These are phyloP conservation scores for Pouteria glomerata DNA, from an alignment of 148 eudicot genomes.

Conservation along the genomic window DNA sequence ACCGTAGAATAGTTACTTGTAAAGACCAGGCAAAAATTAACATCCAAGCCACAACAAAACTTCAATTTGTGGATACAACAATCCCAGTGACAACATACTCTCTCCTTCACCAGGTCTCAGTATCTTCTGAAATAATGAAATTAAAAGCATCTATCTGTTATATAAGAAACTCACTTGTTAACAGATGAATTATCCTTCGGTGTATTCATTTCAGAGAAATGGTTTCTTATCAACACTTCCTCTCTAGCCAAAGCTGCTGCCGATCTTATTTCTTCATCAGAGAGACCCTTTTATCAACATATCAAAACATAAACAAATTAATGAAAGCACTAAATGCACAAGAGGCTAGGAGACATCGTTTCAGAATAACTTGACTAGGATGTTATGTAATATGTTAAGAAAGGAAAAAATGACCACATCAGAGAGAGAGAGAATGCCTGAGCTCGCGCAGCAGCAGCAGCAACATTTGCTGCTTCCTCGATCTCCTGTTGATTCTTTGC, in stretches of 20 bases:
- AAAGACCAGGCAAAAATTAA: background rate
- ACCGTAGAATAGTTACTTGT: background rate
- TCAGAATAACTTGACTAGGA: background rate
- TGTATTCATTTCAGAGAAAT: constrained; percentile 95
- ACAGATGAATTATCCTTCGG: constrained; percentile 84
- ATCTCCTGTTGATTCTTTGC: constrained; percentile 98
- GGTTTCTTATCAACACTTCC: constrained; percentile 94
- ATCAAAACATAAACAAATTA: background rate
- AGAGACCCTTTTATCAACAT: constrained; percentile 57
- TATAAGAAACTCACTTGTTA: constrained; percentile 62
- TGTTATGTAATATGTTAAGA: no score
- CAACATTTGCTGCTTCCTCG: constrained; percentile 88
- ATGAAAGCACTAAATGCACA: background rate
- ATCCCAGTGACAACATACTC: background rate
- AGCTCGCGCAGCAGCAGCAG: constrained; percentile 80
- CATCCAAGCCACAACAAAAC: background rate
- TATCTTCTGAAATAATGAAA: background rate
- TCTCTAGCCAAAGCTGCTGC: constrained; percentile 98
- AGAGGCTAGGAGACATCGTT: background rate
- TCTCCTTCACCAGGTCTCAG: background rate
- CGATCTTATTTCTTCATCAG: constrained; percentile 95
- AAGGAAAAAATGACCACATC: background rate
- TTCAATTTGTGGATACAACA: background rate
- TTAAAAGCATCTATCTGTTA: background rate
- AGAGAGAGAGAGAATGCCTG: constrained; percentile 52